Conservation (phyloP, 2,329 filamentous ascomycete species). For the Sarocladium brachiariae region DNA sequence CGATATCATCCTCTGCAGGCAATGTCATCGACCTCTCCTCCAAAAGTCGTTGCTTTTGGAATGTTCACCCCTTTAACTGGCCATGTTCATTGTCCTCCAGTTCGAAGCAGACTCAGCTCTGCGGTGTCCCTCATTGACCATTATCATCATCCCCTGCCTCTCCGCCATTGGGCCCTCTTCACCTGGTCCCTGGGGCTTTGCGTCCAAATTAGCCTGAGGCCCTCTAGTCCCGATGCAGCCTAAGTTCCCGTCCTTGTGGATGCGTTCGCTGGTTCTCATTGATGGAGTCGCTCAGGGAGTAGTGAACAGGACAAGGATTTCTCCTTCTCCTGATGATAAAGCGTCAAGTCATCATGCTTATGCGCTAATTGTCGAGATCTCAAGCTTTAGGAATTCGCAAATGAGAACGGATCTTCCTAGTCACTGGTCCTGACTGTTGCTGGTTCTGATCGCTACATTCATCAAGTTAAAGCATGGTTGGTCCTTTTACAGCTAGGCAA, state of each 20-base stretch:
- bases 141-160: not conserved
- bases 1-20: not conserved
- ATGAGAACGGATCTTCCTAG: too few species aligned
- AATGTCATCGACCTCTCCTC: too few species aligned
- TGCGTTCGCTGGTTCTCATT: conserved; percentile 3
- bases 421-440: too few species aligned
- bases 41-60: too few species aligned
- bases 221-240: conserved; percentile 7
- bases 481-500: too few species aligned
- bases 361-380: too few species aligned
- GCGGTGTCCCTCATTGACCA: conserved; percentile 2
- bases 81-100: not conserved
- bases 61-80: not conserved
- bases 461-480: too few species aligned
- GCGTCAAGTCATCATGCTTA: too few species aligned
- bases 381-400: too few species aligned
- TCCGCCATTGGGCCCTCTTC: not conserved
- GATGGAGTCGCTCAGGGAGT: not conserved
- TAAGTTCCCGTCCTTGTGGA: conserved; percentile 2
- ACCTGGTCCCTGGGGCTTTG: not conserved
- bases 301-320: not conserved
- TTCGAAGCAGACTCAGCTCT: not conserved
- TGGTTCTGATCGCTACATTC: too few species aligned
- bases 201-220: conserved; percentile 4
- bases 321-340: not conserved